These are phyloP conservation scores for Pseudogymnoascus sp. DNA, from an alignment of 2,329 filamentous ascomycete genomes.

Conservation along the genomic window DNA sequence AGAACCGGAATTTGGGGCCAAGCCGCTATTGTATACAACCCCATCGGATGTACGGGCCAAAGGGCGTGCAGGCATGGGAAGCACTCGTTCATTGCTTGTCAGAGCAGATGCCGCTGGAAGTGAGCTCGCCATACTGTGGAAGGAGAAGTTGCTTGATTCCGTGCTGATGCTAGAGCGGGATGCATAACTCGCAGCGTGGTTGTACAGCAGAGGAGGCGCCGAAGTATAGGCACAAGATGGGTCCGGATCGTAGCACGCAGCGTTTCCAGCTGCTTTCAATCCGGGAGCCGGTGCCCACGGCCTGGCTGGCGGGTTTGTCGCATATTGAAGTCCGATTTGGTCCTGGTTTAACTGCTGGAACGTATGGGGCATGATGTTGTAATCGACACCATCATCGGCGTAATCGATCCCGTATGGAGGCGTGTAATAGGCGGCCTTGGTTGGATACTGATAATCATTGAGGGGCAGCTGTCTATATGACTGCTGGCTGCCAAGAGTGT, in stretches of 20 bases:
- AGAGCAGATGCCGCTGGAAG: conserved; percentile 16
- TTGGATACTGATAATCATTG: conserved; percentile 17
- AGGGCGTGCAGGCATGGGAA: conserved; percentile 17
- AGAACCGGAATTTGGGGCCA: not conserved
- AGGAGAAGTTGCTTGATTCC: conserved; percentile 17
- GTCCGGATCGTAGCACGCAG: conserved; percentile 18
- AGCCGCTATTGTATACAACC: not conserved
- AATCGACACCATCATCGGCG: conserved; percentile 23
- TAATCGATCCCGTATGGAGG: conserved; percentile 20
- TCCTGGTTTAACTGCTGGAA: conserved; percentile 18
- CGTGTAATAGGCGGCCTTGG: conserved; percentile 18
- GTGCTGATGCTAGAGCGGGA: conserved; percentile 18
- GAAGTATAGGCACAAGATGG: conserved; percentile 19
- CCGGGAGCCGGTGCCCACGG: conserved; percentile 17
- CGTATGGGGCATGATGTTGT: conserved; percentile 15
- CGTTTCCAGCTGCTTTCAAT: conserved; percentile 16
- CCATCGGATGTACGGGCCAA: not conserved
- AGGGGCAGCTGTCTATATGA: not conserved
- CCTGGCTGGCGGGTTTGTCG: not conserved
- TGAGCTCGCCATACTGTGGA: conserved; percentile 14
- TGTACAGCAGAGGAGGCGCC: conserved; percentile 10
- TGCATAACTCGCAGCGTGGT: conserved; percentile 16
- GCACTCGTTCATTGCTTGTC: conserved; percentile 22
- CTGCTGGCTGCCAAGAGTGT: conserved; percentile 12
- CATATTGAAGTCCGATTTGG: conserved; percentile 9